These are phyloP conservation scores for Phytophthora hibernalis DNA, from an alignment of 352 stramenopile species.

Conservation along the genomic window DNA sequence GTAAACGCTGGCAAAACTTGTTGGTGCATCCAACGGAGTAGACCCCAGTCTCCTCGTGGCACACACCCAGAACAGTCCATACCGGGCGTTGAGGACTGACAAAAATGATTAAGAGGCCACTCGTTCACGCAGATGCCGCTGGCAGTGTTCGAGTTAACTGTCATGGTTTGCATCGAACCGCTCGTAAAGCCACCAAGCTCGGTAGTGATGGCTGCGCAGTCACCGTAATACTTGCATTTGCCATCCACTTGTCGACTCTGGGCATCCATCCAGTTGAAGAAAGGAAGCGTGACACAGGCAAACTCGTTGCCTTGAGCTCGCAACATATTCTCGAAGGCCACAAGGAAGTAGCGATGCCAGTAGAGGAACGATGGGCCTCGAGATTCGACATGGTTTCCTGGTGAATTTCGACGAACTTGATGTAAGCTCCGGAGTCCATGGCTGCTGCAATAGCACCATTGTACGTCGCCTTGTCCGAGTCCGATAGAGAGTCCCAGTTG, in stretches of 20 bases:
- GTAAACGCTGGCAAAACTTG: conserved; percentile 37
- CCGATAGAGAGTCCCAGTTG: conserved; percentile 41
- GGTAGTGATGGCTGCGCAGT: conserved; percentile 42
- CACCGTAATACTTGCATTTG: conserved; percentile 43
- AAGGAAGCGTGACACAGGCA: conserved; percentile 68
- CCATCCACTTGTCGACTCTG: conserved; percentile 37
- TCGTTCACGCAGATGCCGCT: conserved; percentile 40
- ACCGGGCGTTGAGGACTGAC: conserved; percentile 23
- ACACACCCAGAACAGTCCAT: conserved; percentile 43
- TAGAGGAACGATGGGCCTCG: conserved; percentile 71
- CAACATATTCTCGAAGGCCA: conserved; percentile 79
- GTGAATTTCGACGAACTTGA: conserved; percentile 63
- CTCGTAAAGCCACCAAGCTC: conserved; percentile 39
- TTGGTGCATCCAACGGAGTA: conserved; percentile 18
- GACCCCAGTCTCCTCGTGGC: conserved; percentile 44
- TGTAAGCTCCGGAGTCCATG: conserved; percentile 55
- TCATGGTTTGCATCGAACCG: conserved; percentile 10
- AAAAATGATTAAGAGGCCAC: conserved; percentile 54
- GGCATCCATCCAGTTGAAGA: conserved; percentile 71
- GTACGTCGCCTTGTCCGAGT: conserved; percentile 45
- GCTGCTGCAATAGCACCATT: conserved; percentile 39
- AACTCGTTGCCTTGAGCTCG: conserved; percentile 45
- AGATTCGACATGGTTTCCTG: conserved; percentile 43
- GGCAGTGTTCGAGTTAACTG: conserved; percentile 36
- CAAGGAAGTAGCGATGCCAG: conserved; percentile 71